Percentiles rank a stretch among this genome's conserved stretches.
These are phyloP conservation scores for Daldinia caldariorum DNA, from an alignment of 495 filamentous ascomycete genomes.

Conservation along the genomic window DNA sequence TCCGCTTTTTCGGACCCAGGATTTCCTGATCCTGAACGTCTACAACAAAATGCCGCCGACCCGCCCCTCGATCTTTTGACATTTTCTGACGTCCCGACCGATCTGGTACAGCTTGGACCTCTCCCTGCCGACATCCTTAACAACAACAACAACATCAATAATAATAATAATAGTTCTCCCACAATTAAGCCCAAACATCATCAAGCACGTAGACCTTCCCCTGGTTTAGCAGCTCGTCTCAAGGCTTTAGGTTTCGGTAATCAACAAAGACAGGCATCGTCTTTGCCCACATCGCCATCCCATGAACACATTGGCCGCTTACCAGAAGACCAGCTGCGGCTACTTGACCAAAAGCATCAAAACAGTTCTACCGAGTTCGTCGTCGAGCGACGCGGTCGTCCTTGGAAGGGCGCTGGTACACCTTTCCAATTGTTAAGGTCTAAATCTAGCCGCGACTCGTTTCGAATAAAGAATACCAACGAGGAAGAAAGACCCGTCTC, in stretches of 20 bases:
- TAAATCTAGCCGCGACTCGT: slow-evolving; percentile 48
- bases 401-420: slow-evolving; percentile 66
- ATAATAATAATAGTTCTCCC: slow-evolving; percentile 26
- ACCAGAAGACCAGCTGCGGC: slow-evolving; percentile 75
- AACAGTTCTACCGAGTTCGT: slow-evolving; percentile 61
- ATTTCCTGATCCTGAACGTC: slow-evolving; percentile 32
- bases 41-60: slow-evolving; percentile 44
- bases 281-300: slow-evolving; percentile 49
- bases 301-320: slow-evolving; percentile 72
- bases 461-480: slow-evolving; percentile 35
- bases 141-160: slow-evolving; percentile 32
- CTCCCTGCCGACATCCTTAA: slow-evolving; percentile 31
- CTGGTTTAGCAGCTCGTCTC: slow-evolving; percentile 79
- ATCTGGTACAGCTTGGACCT: slow-evolving; percentile 51
- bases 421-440: slow-evolving; percentile 54
- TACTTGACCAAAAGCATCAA: slow-evolving; percentile 71
- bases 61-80: slow-evolving; percentile 48
- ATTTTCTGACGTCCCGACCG: slow-evolving; percentile 54
- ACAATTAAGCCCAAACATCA: slow-evolving; percentile 37
- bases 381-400: slow-evolving; percentile 68
- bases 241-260: slow-evolving; percentile 73
- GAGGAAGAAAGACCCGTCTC: slow-evolving; percentile 36
- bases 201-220: slow-evolving; percentile 68
- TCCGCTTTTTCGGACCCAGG: slow-evolving; percentile 45
- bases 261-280: slow-evolving; percentile 51